Percentiles rank a stretch among this genome's conserved stretches.
Evolutionary conservation across 768 basidiomycete genomes (phyloP).

Genomic region (Chiua virens): DNA sequence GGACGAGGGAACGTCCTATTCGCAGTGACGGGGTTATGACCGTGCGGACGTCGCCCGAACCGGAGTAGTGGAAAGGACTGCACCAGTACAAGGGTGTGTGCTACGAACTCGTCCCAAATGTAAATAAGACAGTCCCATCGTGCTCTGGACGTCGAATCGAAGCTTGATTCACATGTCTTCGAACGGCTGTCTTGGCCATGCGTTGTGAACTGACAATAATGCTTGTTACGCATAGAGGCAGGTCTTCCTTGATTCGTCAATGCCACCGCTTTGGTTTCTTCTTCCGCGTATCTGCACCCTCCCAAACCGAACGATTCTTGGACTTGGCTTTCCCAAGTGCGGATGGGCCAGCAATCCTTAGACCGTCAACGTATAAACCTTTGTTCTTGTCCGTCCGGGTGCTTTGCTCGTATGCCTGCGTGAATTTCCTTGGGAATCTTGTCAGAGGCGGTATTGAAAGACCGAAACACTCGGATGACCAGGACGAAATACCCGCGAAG

Average conservation of each 20-base stretch:
- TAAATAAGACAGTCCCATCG: not conserved
- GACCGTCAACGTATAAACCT: slow-evolving; percentile 23
- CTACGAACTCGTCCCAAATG: not conserved
- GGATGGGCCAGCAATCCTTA: slow-evolving; percentile 14
- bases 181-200: too few relatives aligned
- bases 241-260: too few relatives aligned
- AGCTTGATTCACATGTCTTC: not conserved
- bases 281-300: slow-evolving; percentile 12
- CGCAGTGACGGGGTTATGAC: slow-evolving; percentile 21
- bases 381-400: slow-evolving; percentile 10
- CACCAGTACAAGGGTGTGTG: not conserved
- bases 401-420: slow-evolving; percentile 20
- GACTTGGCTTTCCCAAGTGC: slow-evolving; percentile 21
- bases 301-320: slow-evolving; percentile 26
- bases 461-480: slow-evolving; percentile 41
- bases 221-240: too few relatives aligned
- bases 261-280: slow-evolving; percentile 21
- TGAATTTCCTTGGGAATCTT: slow-evolving; percentile 23
- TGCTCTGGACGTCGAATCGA: not conserved
- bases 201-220: too few relatives aligned
- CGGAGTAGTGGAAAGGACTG: slow-evolving; percentile 11
- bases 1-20: slow-evolving; percentile 31
- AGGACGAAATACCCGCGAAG: slow-evolving; percentile 57
- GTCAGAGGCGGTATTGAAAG: slow-evolving; percentile 18
- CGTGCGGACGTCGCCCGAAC: slow-evolving; percentile 20